Evolutionary conservation across 306 rosid species (phyloP), one percentile per base, ranked within the genome.

Genomic region (Psophocarpus tetragonolobus): DNA sequence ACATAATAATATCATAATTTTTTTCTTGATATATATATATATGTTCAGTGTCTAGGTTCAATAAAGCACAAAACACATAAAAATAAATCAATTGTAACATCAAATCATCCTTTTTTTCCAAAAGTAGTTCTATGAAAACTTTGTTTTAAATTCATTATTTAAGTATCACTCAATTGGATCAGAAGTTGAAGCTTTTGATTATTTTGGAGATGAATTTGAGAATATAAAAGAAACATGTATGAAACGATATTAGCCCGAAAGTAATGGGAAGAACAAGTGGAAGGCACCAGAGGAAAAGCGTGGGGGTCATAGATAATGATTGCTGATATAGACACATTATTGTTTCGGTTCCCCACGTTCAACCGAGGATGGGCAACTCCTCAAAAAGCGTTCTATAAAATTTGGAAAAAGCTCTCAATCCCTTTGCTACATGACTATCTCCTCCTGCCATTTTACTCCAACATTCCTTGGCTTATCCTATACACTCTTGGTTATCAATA

Each of bases 291-390:
- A 33, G 79, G 53, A 20, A 29, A 36, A 33, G 61, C 29, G 73
- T 80, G 83, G 45, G 78, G 20, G 67, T 44, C 5, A 60, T 48
- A 29, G 70, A 65, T 33, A 81, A 84, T 91, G 85, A 89, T 89
- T 83, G 85, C 53, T 58, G 83, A 85, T 60, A 79, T 80, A 81
- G 90, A 81, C 90, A 76, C 87, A 89, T 91, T 44, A 91, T 91
- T 86, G 86, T 73, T 54, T 82, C 75, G 87, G 92, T 89, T 86
- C 91, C 94, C 92, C 92, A 89, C 92, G 88, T 83, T 86, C 73
- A 80, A 75, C 70, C 50, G 71, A 64, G 84, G 38, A 48, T 80
- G 88, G 78, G 41, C 79, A 84, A 78, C 80, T 60, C 68, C 77
- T 73, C 74, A 4, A 69, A 74, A 47, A 81, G 48, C 63, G 65